Percentiles rank a stretch among this genome's conserved stretches.
Conservation (phyloP, 768 basidiomycete species). For the Thelephora aurantiotincta region DNA sequence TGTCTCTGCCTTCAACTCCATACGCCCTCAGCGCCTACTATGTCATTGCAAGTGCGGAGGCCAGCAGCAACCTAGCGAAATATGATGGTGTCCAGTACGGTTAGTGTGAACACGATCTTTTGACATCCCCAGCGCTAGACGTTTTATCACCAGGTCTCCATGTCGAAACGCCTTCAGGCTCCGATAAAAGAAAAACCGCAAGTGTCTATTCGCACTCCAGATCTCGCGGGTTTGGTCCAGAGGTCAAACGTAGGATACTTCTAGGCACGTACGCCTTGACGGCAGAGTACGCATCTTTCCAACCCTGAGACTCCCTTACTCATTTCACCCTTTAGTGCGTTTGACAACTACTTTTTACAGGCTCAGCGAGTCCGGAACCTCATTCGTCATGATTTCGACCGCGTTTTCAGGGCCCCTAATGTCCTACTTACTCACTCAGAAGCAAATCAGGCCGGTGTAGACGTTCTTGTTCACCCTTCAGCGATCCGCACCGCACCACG, state of each 20-base stretch:
- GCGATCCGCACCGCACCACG: conserved; percentile 75
- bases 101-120: conserved; percentile 11
- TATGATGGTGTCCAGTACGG: conserved; percentile 87
- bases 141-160: conserved; percentile 30
- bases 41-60: conserved; percentile 89
- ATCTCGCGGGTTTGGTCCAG: conserved; percentile 60
- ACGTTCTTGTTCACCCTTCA: conserved; percentile 78
- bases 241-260: conserved; percentile 78
- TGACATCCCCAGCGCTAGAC: neutral
- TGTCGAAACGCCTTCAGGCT: conserved; percentile 25
- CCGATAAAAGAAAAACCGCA: conserved; percentile 34
- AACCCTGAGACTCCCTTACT: neutral
- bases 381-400: conserved; percentile 61
- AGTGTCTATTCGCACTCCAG: conserved; percentile 54
- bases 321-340: conserved; percentile 43
- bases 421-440: conserved; percentile 10
- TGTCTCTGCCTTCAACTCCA: conserved; percentile 53
- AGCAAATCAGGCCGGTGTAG: conserved; percentile 30
- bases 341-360: conserved; percentile 93
- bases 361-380: conserved; percentile 68
- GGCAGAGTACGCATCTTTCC: conserved; percentile 53
- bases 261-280: conserved; percentile 86
- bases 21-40: conserved; percentile 91
- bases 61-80: conserved; percentile 80
- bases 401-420: conserved; percentile 48